phyloP scores from a whole-genome alignment of 495 filamentous ascomycete species.

The Podospora appendiculata region DNA sequence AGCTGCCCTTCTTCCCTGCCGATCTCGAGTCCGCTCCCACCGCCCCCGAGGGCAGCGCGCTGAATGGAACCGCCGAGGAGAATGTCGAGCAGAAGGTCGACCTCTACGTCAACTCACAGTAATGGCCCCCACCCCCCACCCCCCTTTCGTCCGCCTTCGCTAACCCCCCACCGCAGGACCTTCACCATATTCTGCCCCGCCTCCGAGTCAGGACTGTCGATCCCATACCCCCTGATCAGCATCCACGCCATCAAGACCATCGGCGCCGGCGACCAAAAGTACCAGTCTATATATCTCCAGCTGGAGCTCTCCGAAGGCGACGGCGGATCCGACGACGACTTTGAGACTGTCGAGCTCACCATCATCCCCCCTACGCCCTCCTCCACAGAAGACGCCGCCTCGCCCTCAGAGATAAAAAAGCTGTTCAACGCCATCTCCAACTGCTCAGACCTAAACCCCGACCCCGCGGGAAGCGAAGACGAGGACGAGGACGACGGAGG shows the following conservation, averaged over 20 bases:
- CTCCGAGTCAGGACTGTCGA: slow-evolving; percentile 55
- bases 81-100: slow-evolving; percentile 48
- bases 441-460: slow-evolving; percentile 86
- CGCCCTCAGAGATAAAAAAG: slow-evolving; percentile 24
- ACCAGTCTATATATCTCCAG: slow-evolving; percentile 71
- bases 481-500: slow-evolving; percentile 45
- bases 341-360: slow-evolving; percentile 63
- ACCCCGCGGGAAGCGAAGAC: slow-evolving; percentile 49
- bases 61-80: slow-evolving; percentile 27
- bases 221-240: slow-evolving; percentile 81
- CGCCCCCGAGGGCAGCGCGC: slow-evolving; percentile 21
- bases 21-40: slow-evolving; percentile 21
- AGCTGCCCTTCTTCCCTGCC: slow-evolving; percentile 44
- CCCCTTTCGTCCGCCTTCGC: background rate
- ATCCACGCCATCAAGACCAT: slow-evolving; percentile 76
- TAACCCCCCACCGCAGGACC: slow-evolving; percentile 46
- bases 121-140: slow-evolving; percentile 5
- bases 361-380: slow-evolving; percentile 48
- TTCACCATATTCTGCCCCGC: slow-evolving; percentile 63
- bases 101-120: slow-evolving; percentile 76
- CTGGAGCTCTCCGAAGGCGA: slow-evolving; percentile 50
- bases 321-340: slow-evolving; percentile 62
- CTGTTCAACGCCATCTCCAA: slow-evolving; percentile 76
- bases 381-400: slow-evolving; percentile 5
- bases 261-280: slow-evolving; percentile 18